phyloP scores from a whole-genome alignment of 2,329 filamentous ascomycete genomes.

The Fusarium sp. region DNA sequence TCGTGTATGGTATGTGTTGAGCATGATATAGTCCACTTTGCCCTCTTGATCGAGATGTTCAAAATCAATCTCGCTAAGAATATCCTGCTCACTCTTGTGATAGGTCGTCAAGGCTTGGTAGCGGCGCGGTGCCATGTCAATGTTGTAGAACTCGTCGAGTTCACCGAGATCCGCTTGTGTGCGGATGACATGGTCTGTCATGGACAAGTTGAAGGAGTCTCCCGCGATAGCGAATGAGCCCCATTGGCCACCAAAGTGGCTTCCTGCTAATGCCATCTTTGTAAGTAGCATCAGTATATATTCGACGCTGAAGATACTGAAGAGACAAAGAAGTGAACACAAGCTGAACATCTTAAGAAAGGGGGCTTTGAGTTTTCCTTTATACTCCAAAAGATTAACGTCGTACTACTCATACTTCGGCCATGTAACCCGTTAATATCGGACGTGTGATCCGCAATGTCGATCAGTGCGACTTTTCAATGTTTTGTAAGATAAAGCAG shows the following conservation, averaged over 20 bases:
- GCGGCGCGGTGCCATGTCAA: slow-evolving; percentile 12
- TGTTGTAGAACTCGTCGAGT: slow-evolving; percentile 27
- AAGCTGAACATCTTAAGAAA: background rate
- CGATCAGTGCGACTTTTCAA: slow-evolving; percentile 9
- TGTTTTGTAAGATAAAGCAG: slow-evolving; percentile 11
- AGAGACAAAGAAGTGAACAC: background rate
- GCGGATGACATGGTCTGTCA: slow-evolving; percentile 30
- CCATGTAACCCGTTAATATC: slow-evolving; percentile 11
- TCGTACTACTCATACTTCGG: background rate
- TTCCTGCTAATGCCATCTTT: slow-evolving; percentile 15
- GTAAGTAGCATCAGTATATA: background rate
- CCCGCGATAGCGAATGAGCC: background rate
- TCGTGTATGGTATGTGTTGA: slow-evolving; percentile 26
- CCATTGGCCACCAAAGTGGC: background rate
- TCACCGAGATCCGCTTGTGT: slow-evolving; percentile 29
- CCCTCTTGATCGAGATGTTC: slow-evolving; percentile 23
- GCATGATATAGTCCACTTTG: slow-evolving; percentile 34
- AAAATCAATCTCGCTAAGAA: slow-evolving; percentile 26
- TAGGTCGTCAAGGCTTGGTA: slow-evolving; percentile 12
- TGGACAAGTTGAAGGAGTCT: slow-evolving; percentile 20
- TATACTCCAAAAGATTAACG: slow-evolving; percentile 4
- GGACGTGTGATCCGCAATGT: slow-evolving; percentile 9
- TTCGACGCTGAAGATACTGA: background rate
- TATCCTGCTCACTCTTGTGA: slow-evolving; percentile 12
- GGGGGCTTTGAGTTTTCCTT: background rate